Evolutionary conservation across 768 basidiomycete genomes (phyloP), one percentile per base, ranked within the genome.

Genomic region (Kondoa malvinella): DNA sequence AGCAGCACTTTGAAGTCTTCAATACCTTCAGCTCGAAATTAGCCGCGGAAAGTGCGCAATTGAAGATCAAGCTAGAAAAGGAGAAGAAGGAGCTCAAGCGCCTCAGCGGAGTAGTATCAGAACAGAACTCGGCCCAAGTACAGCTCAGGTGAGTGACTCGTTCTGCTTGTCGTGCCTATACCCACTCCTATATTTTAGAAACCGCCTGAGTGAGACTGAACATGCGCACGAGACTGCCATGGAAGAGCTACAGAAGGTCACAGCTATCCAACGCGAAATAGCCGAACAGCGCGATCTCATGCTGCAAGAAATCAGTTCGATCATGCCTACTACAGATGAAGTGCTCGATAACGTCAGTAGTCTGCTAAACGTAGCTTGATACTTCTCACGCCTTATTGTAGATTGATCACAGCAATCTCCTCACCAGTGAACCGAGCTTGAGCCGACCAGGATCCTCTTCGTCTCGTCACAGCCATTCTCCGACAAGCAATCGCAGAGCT

Each of bases 21-120:
- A 25, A 64, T 30, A 34, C 67, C 68, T 70, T 70, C 61, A 56
- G 66, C 12, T 58, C 69, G 2, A 64, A 63, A 29, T 31, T 68
- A 27, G 40, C 69, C 21, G 29, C 4, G 29, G 69, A 72, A 61
- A 32, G 65, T 0, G 4, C 2, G 1, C 34, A 64, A 29, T 61
- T 72, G 15, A 66, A 69, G 34, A 50, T 40, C 12, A 32, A 40
- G 56, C 64, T 65, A 14, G 64, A 65, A 25, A 59, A 50, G 33
- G 64, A 65, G 56, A 16, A 31, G 25, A 40, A 31, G 30, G 64
- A 65, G 64, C 33, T 40, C 34, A 65, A 26, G 33, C 14, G 64
- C 21, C 64, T n/a, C 27, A 61, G 59, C 25, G 59, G 59, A 4
- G 59, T 61, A 61, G 59, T 61, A 4, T 12, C 12, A 4, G 59